Base-by-base conservation (phyloP, 2,329 filamentous ascomycete species). In the Sporothrix protearum region DNA sequence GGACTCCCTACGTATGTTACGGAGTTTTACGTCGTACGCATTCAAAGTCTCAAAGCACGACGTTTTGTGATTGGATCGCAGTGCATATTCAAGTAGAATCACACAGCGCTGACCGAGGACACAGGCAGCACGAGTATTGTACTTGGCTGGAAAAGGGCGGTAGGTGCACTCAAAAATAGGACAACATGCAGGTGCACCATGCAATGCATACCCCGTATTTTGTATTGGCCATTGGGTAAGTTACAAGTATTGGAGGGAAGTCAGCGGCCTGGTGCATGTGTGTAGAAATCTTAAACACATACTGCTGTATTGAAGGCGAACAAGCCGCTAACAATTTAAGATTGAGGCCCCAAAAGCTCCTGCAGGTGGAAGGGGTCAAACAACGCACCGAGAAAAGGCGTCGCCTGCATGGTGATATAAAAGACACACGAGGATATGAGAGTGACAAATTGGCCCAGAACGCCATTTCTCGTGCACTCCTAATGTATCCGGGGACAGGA, bases 291-390 rank as follows among this genome's bases (percentile, higher is more conserved):
- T n/a, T n/a, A n/a, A n/a, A n/a, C n/a, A n/a, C 45, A 30, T 36
- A 39, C 42, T 69, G 39, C 39, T 59, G 61, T 69, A 28, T 39
- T 59, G 61, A 63, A 30, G 70, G 53, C 63, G n/a, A n/a, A n/a
- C 63, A 68, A 42, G 70, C 63, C 70, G 64, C 70, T 71, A 53
- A 61, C 6, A 25, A 55, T 55, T 51, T 63, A 71, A 68, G 55
- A 68, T 71, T 63, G 55, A 53, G 25, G 61, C 53, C 45, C 28
- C 51, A 28, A 30, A 71, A 42, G 28, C 67, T 68, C 64, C 64
- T 71, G 70, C 70, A 71, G 30, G 70, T 45, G 22, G 70, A 71
- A 68, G 70, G 70, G 63, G 70, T 49, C 10, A 9, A 57, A 28
- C 47, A 36, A 25, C 14, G 33, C 53, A 45, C 22, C 33, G 63